Evolutionary conservation across 495 filamentous ascomycete genomes (phyloP).

Genomic region (Recurvomyces mirabilis): DNA sequence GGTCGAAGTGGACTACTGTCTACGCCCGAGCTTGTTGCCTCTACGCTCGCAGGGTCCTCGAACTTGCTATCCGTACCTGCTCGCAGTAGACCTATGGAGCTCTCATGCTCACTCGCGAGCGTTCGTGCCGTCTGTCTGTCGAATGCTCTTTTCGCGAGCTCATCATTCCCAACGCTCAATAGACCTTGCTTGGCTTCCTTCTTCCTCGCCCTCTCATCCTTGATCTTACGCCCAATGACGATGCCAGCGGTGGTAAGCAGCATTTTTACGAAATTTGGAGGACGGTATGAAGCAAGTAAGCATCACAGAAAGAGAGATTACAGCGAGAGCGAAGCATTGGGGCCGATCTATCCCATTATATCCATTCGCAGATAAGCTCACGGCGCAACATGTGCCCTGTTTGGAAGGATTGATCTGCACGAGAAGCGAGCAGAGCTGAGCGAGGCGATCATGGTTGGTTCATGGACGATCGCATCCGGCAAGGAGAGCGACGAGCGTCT

Average conservation of each 20-base stretch:
- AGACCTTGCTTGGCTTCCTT: slow-evolving; percentile 9
- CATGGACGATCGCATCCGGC: too few species aligned
- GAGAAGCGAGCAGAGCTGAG: too few species aligned
- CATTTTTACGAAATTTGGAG: slow-evolving; percentile 2
- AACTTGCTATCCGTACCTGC: slow-evolving; percentile 7
- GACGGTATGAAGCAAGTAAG: too few species aligned
- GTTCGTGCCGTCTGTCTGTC: not conserved
- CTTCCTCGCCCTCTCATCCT: slow-evolving; percentile 2
- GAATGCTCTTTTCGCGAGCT: slow-evolving; percentile 5
- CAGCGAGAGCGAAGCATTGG: too few species aligned
- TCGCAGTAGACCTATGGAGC: not conserved
- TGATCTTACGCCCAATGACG: not conserved
- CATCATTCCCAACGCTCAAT: slow-evolving; percentile 3
- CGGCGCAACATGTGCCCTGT: too few species aligned
- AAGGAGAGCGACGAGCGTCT: too few species aligned
- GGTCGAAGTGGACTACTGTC: too few species aligned
- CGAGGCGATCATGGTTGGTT: too few species aligned
- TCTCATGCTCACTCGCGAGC: not conserved
- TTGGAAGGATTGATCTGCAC: too few species aligned
- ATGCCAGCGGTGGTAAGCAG: not conserved
- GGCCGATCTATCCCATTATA: too few species aligned
- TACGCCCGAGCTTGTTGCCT: not conserved
- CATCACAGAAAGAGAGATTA: too few species aligned
- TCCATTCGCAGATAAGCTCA: too few species aligned
- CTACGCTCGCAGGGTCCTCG: slow-evolving; percentile 6